phyloP scores from a whole-genome alignment of 2,329 filamentous ascomycete genomes.

The Diplodia corticola region DNA sequence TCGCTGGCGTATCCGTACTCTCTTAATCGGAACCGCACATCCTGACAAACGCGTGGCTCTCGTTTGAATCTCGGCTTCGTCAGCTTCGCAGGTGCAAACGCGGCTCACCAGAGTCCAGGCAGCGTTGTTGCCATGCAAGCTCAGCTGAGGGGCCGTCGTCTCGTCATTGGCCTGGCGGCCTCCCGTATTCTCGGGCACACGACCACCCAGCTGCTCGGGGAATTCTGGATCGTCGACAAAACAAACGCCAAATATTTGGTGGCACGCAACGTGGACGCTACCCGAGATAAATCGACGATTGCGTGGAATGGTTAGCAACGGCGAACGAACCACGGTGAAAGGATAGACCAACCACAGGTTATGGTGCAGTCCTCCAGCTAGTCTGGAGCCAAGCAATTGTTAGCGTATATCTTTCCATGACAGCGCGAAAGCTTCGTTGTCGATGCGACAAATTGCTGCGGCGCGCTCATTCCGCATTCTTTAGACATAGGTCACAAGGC shows the following conservation, averaged over 20 bases:
- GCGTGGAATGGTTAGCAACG: not conserved
- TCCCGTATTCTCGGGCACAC: not conserved
- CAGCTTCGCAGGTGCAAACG: not conserved
- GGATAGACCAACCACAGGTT: not conserved
- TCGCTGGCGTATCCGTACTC: not conserved
- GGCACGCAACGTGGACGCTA: not conserved
- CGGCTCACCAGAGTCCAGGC: not conserved
- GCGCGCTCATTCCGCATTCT: constrained; percentile 1
- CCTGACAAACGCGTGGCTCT: not conserved
- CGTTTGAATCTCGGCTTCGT: not conserved
- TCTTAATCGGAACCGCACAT: not conserved
- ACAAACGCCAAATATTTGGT: not conserved
- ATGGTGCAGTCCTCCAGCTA: not conserved
- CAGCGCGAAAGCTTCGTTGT: not conserved
- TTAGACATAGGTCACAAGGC: not conserved
- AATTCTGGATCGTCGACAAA: not conserved
- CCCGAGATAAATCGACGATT: not conserved
- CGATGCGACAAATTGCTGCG: not conserved
- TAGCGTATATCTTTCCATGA: not conserved
- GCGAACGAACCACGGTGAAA: not conserved
- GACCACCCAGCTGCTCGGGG: not conserved
- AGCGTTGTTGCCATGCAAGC: not conserved
- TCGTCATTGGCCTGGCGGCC: not conserved
- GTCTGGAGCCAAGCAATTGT: not conserved
- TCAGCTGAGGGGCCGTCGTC: not conserved